Evolutionary conservation across 768 basidiomycete genomes (phyloP).

Genomic region (Russula emetica): DNA sequence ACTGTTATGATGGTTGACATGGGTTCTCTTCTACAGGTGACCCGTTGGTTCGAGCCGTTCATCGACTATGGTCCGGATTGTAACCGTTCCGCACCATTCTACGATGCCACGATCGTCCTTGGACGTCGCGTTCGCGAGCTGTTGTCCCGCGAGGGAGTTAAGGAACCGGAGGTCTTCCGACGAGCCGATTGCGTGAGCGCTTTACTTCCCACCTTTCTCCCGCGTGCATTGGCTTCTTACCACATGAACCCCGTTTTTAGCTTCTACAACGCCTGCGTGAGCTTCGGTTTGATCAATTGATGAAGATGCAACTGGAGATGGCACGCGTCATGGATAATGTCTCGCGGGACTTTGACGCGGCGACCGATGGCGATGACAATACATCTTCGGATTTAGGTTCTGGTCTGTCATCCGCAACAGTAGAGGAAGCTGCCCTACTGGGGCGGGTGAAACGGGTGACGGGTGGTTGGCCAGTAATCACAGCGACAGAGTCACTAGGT

Average conservation of each 20-base stretch:
- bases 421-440: background rate
- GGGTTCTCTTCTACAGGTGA: background rate
- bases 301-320: constrained; percentile 6
- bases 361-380: background rate
- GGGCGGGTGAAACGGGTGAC: background rate
- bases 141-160: background rate
- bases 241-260: background rate
- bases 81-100: constrained; percentile 4
- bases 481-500: background rate
- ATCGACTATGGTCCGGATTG: constrained; percentile 20
- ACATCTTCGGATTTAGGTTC: background rate
- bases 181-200: background rate
- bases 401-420: background rate
- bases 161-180: background rate
- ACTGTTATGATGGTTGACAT: background rate
- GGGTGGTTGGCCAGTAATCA: background rate
- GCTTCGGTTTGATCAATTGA: background rate
- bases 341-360: background rate
- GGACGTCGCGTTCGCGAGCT: constrained; percentile 9
- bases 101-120: constrained; percentile 17
- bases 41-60: constrained; percentile 22
- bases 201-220: too few species aligned
- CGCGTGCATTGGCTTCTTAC: background rate
- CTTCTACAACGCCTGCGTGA: constrained; percentile 1
- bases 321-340: background rate